Evolutionary conservation across 2,329 filamentous ascomycete species (phyloP).

Genomic region (Leptographium radiaticola): DNA sequence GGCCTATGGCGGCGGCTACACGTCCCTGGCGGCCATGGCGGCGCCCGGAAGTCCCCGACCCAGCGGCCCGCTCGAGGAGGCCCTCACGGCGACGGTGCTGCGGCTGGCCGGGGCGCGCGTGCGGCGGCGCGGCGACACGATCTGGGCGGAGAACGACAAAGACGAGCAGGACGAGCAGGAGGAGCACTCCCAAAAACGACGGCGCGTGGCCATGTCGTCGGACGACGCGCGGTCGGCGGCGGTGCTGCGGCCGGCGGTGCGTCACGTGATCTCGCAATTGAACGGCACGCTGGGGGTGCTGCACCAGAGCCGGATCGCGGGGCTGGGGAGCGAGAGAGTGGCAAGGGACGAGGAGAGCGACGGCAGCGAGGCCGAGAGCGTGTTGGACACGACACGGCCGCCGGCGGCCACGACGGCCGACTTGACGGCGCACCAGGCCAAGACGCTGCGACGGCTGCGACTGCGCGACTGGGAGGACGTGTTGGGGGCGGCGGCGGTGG

Average conservation of each 20-base stretch:
- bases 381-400: neutral
- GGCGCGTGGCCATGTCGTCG: conserved; percentile 39
- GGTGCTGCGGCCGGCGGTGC: conserved; percentile 54
- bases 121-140: neutral
- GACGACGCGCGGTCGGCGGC: conserved; percentile 57
- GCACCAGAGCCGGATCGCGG: conserved; percentile 50
- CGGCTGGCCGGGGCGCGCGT: conserved; percentile 57
- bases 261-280: conserved; percentile 56
- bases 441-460: conserved; percentile 18
- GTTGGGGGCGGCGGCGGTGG: conserved; percentile 62
- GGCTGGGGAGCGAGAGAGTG: no score
- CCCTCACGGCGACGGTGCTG: conserved; percentile 53
- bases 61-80: conserved; percentile 43
- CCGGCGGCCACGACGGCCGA: neutral
- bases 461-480: conserved; percentile 77
- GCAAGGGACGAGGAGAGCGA: neutral
- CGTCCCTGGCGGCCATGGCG: neutral
- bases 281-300: conserved; percentile 59
- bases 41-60: conserved; percentile 27
- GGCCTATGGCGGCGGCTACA: neutral
- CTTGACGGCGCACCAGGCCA: neutral
- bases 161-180: no score
- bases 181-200: no score
- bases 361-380: neutral
- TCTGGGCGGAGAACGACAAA: no score